phyloP scores from a whole-genome alignment of 2,329 filamentous ascomycete species.

The Paecilomyces dactylethromorphus region DNA sequence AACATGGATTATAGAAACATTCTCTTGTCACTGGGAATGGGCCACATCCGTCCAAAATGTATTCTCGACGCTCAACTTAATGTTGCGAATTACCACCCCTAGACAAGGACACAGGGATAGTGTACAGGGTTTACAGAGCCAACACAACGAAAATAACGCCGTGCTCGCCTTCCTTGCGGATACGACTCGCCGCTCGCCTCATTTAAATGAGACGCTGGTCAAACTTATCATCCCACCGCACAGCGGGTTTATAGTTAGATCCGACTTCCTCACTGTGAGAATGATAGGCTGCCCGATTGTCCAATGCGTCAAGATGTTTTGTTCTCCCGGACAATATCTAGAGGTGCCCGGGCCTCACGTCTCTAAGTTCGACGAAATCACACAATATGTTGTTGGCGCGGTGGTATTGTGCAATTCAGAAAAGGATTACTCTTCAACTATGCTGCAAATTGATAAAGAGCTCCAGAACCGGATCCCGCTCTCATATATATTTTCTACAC shows the following conservation, averaged over 20 bases:
- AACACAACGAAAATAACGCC: neutral
- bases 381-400: neutral
- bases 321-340: neutral
- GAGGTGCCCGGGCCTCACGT: neutral
- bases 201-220: neutral
- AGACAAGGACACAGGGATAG: neutral
- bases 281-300: conserved; percentile 4
- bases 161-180: neutral
- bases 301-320: conserved; percentile 3
- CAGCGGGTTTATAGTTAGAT: conserved; percentile 5
- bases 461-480: conserved; percentile 13
- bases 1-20: neutral
- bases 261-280: conserved; percentile 6
- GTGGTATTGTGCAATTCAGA: neutral
- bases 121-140: no score
- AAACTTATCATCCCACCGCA: conserved; percentile 4
- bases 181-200: neutral
- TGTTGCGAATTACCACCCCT: neutral
- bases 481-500: conserved; percentile 8
- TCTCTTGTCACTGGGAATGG: neutral
- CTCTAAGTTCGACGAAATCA: neutral
- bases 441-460: conserved; percentile 6
- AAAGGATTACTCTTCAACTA: neutral
- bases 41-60: neutral
- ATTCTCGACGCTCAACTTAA: neutral